Percentiles rank a stretch among this genome's conserved stretches.
Evolutionary conservation across 139 green algal species (phyloP).

Genomic region (Auxenochlorella pyrenoidosa): DNA sequence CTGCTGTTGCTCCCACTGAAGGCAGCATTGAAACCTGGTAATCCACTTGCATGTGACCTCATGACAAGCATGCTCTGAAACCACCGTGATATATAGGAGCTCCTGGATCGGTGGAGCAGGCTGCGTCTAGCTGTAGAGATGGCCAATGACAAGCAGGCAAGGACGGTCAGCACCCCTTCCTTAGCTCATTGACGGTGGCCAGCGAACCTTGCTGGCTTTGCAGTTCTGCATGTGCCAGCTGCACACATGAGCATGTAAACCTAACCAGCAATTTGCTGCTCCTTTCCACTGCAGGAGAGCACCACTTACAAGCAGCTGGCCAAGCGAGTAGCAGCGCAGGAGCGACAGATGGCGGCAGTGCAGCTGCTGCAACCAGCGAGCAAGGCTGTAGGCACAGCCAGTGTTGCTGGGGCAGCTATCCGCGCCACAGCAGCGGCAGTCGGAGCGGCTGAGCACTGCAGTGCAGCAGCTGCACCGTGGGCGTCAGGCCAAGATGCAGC

Average conservation of each 20-base stretch:
- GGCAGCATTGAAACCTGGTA: not conserved
- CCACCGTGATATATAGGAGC: not conserved
- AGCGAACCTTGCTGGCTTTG: not conserved
- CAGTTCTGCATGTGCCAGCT: not conserved
- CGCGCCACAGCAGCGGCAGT: not conserved
- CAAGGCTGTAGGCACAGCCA: not conserved
- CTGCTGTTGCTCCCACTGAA: not conserved
- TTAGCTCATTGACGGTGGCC: not conserved
- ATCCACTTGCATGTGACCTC: not conserved
- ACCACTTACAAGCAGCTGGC: slow-evolving; percentile 20
- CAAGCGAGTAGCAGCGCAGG: not conserved
- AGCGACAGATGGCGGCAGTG: slow-evolving; percentile 5
- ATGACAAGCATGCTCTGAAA: not conserved
- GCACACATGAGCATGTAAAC: not conserved
- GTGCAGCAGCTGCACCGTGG: not conserved
- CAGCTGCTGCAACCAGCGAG: not conserved
- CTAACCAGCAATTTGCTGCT: too few species aligned
- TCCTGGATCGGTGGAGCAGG: slow-evolving; percentile 47
- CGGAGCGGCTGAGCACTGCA: not conserved
- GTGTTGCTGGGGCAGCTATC: not conserved
- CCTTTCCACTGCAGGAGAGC: not conserved
- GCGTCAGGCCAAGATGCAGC: not conserved
- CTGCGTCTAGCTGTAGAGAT: slow-evolving; percentile 36
- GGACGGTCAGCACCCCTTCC: too few species aligned
- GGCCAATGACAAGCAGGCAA: slow-evolving; percentile 48